A percentile compares a stretch with the other conserved stretches of the same genome.
Evolutionary conservation across 768 basidiomycete genomes (phyloP).

Genomic region (Guyanaporus albipodus): DNA sequence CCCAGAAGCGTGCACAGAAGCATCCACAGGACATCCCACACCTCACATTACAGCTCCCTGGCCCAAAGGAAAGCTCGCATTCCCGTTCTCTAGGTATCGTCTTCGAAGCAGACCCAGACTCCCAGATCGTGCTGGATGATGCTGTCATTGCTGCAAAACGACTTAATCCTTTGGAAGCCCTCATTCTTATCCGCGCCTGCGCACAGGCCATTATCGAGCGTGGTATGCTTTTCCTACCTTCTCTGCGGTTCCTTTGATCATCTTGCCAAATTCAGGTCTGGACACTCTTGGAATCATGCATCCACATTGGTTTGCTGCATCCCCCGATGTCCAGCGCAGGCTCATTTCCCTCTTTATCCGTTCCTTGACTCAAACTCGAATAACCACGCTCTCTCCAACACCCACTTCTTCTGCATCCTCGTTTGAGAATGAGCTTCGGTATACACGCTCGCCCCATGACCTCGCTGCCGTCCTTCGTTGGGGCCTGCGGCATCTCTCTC

Average conservation of each 20-base stretch:
- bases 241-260: conserved; percentile 5
- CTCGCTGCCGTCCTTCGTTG: conserved; percentile 78
- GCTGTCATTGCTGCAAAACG: conserved; percentile 52
- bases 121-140: conserved; percentile 46
- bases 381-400: conserved; percentile 49
- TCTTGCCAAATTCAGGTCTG: conserved; percentile 46
- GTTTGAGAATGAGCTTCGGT: conserved; percentile 64
- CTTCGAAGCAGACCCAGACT: conserved; percentile 57
- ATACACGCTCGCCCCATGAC: conserved; percentile 68
- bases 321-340: conserved; percentile 59
- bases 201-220: conserved; percentile 60
- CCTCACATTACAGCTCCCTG: conserved; percentile 60
- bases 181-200: conserved; percentile 62
- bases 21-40: conserved; percentile 41
- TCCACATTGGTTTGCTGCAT: conserved; percentile 79
- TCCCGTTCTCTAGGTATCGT: conserved; percentile 50
- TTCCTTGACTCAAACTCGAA: conserved; percentile 49
- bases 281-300: conserved; percentile 83
- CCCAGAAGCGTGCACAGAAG: conserved; percentile 35
- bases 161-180: conserved; percentile 59
- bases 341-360: conserved; percentile 69
- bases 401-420: conserved; percentile 42
- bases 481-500: conserved; percentile 69
- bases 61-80: conserved; percentile 44
- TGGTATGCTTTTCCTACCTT: conserved; percentile 42